Base-by-base conservation (phyloP, 495 filamentous ascomycete genomes). In the Penicillium cataractarum region DNA sequence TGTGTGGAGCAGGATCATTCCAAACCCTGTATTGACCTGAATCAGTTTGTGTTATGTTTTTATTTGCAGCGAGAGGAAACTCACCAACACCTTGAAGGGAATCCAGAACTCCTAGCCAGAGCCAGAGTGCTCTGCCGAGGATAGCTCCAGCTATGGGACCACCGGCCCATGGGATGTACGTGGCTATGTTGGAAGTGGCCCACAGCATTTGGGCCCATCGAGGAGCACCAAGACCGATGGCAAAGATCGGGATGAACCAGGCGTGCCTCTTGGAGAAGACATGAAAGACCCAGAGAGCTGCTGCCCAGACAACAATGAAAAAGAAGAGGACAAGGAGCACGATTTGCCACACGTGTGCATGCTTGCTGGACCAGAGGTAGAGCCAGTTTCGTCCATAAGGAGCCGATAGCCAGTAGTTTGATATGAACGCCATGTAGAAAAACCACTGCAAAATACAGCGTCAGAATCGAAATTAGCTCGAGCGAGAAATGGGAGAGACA, bases 201-300 rank as follows among this genome's bases (percentile, higher is more conserved):
- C 87, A 90, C 61, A 88, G 82, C 71, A 86, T 86, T 72, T 89
- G 87, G 29, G 80, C 81, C 87, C 87, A 90, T 48, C 86, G 77
- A 0, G 87, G 87, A 1, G 85, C 83, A 22, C 83, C 82, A 15
- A 90, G 80, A 39, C 86, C 86, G 58, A 89, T 80, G 33, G 87
- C 87, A 66, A 89, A 89, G 64, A 89, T 83, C 46, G 87, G 87
- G 26, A 89, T 67, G 65, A 89, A 80, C 87, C 87, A 89, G 5
- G 77, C 79, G 71, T 89, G 87, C 32, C 76, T 74, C 57, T 80
- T 82, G 13, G 80, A 82, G 3, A 85, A 70, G 59, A 69, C 60
- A 7, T 80, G 70, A 63, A 89, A 86, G 55, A 77, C 59, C 26
- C 64, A 67, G 29, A 89, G 79, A 0, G 82, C 52, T 5, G 69